These are phyloP conservation scores for Podila epigama DNA, from an alignment of 192 early-diverging fungal species.

Conservation along the genomic window DNA sequence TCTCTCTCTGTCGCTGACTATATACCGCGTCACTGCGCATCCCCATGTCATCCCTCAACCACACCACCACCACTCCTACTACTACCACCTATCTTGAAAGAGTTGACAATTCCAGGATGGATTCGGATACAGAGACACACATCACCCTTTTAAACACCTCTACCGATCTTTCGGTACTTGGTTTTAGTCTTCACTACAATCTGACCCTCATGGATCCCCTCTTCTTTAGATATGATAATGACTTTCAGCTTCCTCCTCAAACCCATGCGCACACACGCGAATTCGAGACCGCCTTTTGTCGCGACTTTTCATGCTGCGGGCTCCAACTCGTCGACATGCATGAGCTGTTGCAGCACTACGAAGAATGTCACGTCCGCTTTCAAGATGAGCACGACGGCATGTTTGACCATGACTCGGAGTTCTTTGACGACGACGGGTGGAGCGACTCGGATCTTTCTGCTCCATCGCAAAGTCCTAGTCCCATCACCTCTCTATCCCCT, in stretches of 20 bases:
- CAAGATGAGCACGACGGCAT: conserved; percentile 76
- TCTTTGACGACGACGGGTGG: conserved; percentile 20
- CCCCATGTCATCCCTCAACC: no score
- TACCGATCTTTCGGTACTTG: not conserved
- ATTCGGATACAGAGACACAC: not conserved
- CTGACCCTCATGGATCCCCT: not conserved
- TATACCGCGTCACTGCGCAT: no score
- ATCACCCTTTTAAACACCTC: not conserved
- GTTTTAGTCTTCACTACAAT: not conserved
- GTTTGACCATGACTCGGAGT: conserved; percentile 1
- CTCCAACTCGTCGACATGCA: conserved; percentile 85
- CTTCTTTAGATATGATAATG: conserved; percentile 11
- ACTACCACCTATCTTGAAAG: no score
- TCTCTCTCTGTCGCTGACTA: no score
- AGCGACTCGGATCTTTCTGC: conserved; percentile 39
- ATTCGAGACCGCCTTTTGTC: conserved; percentile 91
- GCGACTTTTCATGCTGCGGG: conserved; percentile 96
- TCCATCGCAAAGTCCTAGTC: conserved; percentile 22
- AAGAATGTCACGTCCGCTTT: conserved; percentile 91
- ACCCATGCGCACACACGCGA: conserved; percentile 54
- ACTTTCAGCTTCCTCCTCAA: conserved; percentile 5
- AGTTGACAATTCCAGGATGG: no score
- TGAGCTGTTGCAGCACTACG: conserved; percentile 94
- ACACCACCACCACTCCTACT: no score
- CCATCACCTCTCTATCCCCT: conserved; percentile 2